A percentile compares a stretch with the other conserved stretches of the same genome.
Conservation (phyloP, 2,329 filamentous ascomycete genomes). For the Didymella arachidicola region DNA sequence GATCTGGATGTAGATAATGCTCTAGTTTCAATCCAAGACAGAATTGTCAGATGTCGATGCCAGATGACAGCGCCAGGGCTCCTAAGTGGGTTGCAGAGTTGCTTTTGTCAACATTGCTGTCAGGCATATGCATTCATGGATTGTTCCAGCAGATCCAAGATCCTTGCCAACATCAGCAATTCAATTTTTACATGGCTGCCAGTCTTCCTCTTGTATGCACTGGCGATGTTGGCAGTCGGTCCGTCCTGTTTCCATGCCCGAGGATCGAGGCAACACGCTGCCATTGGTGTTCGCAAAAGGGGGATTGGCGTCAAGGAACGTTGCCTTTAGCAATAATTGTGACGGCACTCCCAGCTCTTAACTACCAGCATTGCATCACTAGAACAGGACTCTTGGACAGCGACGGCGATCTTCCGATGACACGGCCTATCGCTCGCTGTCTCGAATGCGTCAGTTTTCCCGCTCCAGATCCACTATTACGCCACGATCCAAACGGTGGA, state of each 20-base stretch:
- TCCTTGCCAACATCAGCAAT: not conserved
- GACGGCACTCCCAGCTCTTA: slow-evolving; percentile 3
- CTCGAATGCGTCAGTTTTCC: slow-evolving; percentile 11
- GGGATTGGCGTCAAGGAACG: slow-evolving; percentile 7
- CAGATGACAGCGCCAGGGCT: not conserved
- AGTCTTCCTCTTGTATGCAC: not conserved
- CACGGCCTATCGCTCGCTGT: slow-evolving; percentile 1
- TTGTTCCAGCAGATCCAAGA: not conserved
- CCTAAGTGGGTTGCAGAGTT: not conserved
- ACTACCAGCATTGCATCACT: not conserved
- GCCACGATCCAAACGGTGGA: slow-evolving; percentile 17
- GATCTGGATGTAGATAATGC: not conserved
- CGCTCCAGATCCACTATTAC: slow-evolving; percentile 18
- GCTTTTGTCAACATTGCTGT: not conserved
- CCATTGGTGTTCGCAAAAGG: slow-evolving; percentile 2
- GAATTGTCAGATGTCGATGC: not conserved
- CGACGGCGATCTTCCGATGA: slow-evolving; percentile 10
- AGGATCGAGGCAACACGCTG: not conserved
- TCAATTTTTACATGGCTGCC: not conserved
- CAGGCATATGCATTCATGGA: not conserved
- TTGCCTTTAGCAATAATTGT: not conserved
- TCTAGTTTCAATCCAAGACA: not conserved
- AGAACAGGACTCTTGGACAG: not conserved
- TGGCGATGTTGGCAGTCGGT: not conserved
- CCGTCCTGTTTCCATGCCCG: not conserved